Percentiles rank a stretch among this genome's conserved stretches.
These are phyloP conservation scores for Lavandula angustifolia DNA, from an alignment of 257 asterid genomes.

Conservation along the genomic window DNA sequence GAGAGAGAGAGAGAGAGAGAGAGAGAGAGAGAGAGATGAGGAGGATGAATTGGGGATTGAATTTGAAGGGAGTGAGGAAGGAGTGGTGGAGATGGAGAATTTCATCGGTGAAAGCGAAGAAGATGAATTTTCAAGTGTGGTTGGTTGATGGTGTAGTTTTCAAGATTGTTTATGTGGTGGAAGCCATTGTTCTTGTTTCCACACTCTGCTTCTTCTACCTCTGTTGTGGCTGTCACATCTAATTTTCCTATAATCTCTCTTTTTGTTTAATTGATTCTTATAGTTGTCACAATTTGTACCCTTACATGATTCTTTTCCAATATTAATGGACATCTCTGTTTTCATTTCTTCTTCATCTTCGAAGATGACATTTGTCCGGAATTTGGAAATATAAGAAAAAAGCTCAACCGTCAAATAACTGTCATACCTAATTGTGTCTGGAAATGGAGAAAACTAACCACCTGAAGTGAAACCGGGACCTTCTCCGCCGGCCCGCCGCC, in stretches of 20 bases:
- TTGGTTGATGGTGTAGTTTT: conserved; percentile 46
- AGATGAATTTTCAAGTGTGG: conserved; percentile 34
- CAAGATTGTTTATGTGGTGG: conserved; percentile 46
- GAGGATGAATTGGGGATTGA: conserved; percentile 37
- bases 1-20: conserved; percentile 8
- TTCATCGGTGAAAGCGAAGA: conserved; percentile 37
- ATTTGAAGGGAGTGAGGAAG: conserved; percentile 35
- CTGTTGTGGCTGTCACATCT: conserved; percentile 49
- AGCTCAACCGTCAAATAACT: too few species aligned
- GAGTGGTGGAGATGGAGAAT: conserved; percentile 40
- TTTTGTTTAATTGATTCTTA: too few species aligned
- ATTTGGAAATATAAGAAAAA: too few species aligned
- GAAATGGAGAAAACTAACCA: too few species aligned
- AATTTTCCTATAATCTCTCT: neutral
- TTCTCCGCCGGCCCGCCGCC: too few species aligned
- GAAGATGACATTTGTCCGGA: too few species aligned
- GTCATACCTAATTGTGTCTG: too few species aligned
- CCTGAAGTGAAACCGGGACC: too few species aligned
- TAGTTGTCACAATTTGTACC: too few species aligned
- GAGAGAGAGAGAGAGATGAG: neutral
- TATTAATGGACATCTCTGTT: too few species aligned
- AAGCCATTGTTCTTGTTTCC: conserved; percentile 54
- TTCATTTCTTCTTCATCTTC: too few species aligned
- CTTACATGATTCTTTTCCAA: too few species aligned
- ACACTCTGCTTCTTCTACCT: conserved; percentile 52